Conservation (phyloP, 768 basidiomycete species). For the Dentipellis fragilis region DNA sequence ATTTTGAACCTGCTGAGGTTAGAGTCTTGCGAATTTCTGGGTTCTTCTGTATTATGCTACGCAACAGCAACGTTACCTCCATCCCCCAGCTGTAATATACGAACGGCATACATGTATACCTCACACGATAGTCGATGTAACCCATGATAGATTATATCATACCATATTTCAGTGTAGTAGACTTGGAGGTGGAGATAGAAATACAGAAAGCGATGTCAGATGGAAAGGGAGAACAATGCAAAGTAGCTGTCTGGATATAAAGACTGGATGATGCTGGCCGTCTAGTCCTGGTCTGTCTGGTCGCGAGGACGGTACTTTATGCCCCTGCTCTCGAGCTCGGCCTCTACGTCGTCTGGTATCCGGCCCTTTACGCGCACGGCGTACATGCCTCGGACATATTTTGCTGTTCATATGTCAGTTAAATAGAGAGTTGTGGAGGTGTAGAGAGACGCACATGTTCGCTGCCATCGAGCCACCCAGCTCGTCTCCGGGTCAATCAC, state of each 20-base stretch:
- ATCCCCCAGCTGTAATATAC: background rate
- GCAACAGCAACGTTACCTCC: too few species aligned
- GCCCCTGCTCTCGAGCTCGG: slow-evolving; percentile 63
- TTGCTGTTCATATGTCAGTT: slow-evolving; percentile 43
- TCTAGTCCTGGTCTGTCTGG: slow-evolving; percentile 61
- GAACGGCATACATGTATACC: background rate
- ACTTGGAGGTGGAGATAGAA: background rate
- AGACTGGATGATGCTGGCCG: background rate
- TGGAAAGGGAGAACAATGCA: background rate
- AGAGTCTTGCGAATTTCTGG: background rate
- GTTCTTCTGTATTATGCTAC: too few species aligned
- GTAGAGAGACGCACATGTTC: slow-evolving; percentile 56
- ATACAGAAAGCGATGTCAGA: background rate
- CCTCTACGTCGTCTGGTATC: slow-evolving; percentile 77
- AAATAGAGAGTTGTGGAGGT: background rate
- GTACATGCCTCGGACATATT: slow-evolving; percentile 87
- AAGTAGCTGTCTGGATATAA: background rate
- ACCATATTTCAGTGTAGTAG: background rate
- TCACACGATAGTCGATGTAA: background rate
- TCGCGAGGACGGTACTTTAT: slow-evolving; percentile 84
- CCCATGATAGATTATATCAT: background rate
- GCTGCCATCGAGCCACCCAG: slow-evolving; percentile 96
- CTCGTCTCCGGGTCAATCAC: slow-evolving; percentile 78
- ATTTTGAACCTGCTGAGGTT: background rate
- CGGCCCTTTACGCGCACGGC: slow-evolving; percentile 84